Base-by-base conservation (phyloP, 2,329 filamentous ascomycete genomes). In the Colletotrichum musae region DNA sequence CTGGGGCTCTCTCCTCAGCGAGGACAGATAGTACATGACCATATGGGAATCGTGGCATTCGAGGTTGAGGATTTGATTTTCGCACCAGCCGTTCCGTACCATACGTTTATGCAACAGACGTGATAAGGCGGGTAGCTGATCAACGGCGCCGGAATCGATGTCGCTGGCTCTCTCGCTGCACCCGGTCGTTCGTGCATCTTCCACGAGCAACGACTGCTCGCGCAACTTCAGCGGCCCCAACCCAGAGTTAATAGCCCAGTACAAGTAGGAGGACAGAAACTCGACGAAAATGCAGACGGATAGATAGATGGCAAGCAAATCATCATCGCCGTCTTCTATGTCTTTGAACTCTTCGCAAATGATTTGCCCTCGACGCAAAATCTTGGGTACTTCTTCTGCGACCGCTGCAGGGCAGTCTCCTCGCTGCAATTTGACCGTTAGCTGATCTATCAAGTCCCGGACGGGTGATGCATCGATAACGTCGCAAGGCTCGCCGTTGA, bases 281-380 rank as follows among this genome's bases (percentile, higher is more conserved):
- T 58, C 56, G 21, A 47, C 18, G 16, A 58, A 26, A n/a, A 58
- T 15, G 5, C 15, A 16, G 41, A 58, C 36, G 5, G 56, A 58
- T 13, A 58, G n/a, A 32, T 43, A 58, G 2, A 58, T 41, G 13
- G 56, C 41, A 5, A 58, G 12, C n/a, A 16, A n/a, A 5, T 13
- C 5, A 9, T 48, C 43, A 13, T 58, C 56, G 16, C 36, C 26
- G 12, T 47, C 16, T 2, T 18, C 2, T 12, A 58, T 18, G 21
- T 5, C 6, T 2, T 9, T 7, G 24, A 50, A 48, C 5, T 21
- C 12, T 3, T 18, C 9, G 16, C 56, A 41, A 13, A 21, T 12
- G 1, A 6, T 3, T 10, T 12, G 16, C 3, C 3, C 56, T 5
- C 4, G 12, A 4, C 18, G n/a, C 10, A 58, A 15, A n/a, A 41